A percentile compares a stretch with the other conserved stretches of the same genome.
phyloP scores from a whole-genome alignment of 2,329 filamentous ascomycete genomes.

The Epicoccum sorghinum region DNA sequence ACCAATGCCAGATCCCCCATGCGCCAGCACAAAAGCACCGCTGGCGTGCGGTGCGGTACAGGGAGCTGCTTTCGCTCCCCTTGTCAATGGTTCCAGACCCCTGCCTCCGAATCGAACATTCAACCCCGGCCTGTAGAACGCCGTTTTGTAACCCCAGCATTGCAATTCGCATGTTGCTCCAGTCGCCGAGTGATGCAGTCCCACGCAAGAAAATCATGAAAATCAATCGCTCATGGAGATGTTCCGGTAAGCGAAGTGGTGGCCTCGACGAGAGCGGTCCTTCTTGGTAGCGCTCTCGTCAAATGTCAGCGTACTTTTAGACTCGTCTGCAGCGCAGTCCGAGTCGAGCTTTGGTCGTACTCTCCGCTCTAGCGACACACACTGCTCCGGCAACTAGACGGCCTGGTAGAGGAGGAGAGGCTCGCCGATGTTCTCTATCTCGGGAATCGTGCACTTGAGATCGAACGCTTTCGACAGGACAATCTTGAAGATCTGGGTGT shows the following conservation, averaged over 20 bases:
- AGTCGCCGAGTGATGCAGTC: conserved; percentile 48
- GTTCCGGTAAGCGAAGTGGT: conserved; percentile 31
- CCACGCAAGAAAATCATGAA: conserved; percentile 43
- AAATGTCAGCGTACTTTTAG: neutral
- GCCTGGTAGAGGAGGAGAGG: conserved; percentile 82
- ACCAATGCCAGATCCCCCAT: conserved; percentile 18
- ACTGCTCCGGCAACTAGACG: conserved; percentile 42
- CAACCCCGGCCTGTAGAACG: conserved; percentile 34
- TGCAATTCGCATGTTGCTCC: conserved; percentile 40
- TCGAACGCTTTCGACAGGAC: conserved; percentile 98
- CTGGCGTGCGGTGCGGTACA: conserved; percentile 11
- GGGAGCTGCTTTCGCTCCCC: conserved; percentile 9
- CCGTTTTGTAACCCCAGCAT: conserved; percentile 33
- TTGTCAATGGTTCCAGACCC: conserved; percentile 12
- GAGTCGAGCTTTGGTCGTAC: conserved; percentile 18
- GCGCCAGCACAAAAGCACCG: conserved; percentile 23
- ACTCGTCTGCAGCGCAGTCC: neutral
- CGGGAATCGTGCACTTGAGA: conserved; percentile 97
- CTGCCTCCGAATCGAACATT: conserved; percentile 18
- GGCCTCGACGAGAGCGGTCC: neutral
- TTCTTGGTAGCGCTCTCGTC: neutral
- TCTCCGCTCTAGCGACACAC: conserved; percentile 23
- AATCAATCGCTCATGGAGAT: conserved; percentile 46
- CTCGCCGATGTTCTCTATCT: conserved; percentile 98
- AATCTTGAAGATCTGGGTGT: conserved; percentile 93